Percentiles rank a stretch among this genome's conserved stretches.
phyloP scores from a whole-genome alignment of 2,329 filamentous ascomycete species.

The Fusarium caatingaense region DNA sequence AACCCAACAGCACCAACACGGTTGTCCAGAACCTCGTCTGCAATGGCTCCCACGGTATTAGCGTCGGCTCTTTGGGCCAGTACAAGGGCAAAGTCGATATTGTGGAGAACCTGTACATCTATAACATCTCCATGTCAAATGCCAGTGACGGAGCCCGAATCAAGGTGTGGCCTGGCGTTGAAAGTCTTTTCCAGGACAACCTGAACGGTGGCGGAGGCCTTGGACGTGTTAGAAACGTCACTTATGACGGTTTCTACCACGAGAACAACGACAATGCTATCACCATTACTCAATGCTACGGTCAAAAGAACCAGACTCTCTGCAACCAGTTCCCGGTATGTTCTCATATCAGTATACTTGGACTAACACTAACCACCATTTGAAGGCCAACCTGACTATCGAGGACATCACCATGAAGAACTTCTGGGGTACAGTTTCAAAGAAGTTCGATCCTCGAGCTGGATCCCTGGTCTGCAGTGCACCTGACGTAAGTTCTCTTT shows the following conservation, averaged over 20 bases:
- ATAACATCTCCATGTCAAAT: constrained; percentile 69
- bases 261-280: constrained; percentile 66
- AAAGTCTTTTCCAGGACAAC: constrained; percentile 54
- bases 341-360: rapidly evolving
- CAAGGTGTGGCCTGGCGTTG: constrained; percentile 75
- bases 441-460: constrained; percentile 46
- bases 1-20: constrained; percentile 77
- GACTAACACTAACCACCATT: background rate
- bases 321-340: constrained; percentile 43
- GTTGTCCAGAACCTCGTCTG: constrained; percentile 74
- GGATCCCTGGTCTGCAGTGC: constrained; percentile 48
- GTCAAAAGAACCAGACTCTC: constrained; percentile 44
- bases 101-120: constrained; percentile 75
- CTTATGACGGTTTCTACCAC: constrained; percentile 70
- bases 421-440: constrained; percentile 47
- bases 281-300: constrained; percentile 47
- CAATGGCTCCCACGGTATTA: constrained; percentile 78
- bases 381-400: constrained; percentile 43
- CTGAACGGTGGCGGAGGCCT: constrained; percentile 68
- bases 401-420: constrained; percentile 47
- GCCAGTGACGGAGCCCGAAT: constrained; percentile 75
- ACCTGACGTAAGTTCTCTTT: constrained; percentile 37
- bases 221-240: constrained; percentile 72
- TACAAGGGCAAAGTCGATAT: constrained; percentile 73
- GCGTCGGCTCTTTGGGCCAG: constrained; percentile 77